A percentile compares a stretch with the other conserved stretches of the same genome.
Evolutionary conservation across 768 basidiomycete species (phyloP).

Genomic region (Russula foetens): DNA sequence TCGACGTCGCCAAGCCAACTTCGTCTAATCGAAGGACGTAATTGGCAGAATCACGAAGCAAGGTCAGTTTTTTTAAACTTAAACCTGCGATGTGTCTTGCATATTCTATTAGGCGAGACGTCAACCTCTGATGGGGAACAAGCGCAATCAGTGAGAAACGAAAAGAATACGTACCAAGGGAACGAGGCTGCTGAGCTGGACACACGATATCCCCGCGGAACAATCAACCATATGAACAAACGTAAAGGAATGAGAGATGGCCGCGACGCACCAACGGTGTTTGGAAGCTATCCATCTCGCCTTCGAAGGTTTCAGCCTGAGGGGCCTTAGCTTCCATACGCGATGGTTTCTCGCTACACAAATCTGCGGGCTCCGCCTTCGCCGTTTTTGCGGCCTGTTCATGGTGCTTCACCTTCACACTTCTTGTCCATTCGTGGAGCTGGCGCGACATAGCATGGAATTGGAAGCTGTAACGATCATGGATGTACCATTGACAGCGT

Average conservation of each 20-base stretch:
- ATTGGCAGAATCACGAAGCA: background rate
- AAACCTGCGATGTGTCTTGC: constrained; percentile 7
- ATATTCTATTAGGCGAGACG: background rate
- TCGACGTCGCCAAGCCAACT: too few relatives aligned
- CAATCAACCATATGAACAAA: background rate
- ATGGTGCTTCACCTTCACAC: constrained; percentile 6
- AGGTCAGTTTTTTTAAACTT: background rate
- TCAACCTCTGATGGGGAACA: background rate
- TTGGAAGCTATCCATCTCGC: constrained; percentile 19
- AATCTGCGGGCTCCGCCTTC: background rate
- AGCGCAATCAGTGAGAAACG: background rate
- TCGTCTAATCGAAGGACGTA: background rate
- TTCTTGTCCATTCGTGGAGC: constrained; percentile 16
- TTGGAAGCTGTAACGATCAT: background rate
- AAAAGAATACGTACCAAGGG: constrained; percentile 8
- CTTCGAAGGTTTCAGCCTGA: background rate
- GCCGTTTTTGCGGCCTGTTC: background rate
- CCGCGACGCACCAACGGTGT: constrained; percentile 13
- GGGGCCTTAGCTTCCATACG: constrained; percentile 1
- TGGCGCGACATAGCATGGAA: constrained; percentile 2
- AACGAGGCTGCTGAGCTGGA: constrained; percentile 17
- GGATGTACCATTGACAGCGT: background rate
- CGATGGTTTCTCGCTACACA: background rate
- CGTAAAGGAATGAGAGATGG: background rate
- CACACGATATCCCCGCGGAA: background rate